Conservation (phyloP, 2,329 filamentous ascomycete species). For the Alternaria hordeiaustralica region DNA sequence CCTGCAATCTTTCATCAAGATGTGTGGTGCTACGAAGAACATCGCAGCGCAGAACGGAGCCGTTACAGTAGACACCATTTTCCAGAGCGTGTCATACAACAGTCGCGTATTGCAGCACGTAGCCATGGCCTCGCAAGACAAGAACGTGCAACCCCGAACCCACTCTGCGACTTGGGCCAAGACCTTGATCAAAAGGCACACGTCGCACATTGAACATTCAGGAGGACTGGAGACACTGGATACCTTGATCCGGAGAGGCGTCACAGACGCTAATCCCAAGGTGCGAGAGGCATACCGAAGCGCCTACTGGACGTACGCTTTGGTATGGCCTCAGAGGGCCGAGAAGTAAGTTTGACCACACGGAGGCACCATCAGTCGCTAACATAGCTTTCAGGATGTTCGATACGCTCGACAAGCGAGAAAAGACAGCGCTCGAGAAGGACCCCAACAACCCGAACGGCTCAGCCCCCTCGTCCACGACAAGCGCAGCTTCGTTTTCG, state of each 20-base stretch:
- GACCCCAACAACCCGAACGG: constrained; percentile 80
- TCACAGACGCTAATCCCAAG: constrained; percentile 87
- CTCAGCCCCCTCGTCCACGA: constrained; percentile 58
- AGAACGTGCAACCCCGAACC: constrained; percentile 85
- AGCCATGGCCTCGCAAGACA: constrained; percentile 82
- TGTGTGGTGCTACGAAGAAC: constrained; percentile 89
- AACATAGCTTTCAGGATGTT: constrained; percentile 67
- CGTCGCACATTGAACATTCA: constrained; percentile 80
- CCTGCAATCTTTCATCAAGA: constrained; percentile 86
- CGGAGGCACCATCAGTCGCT: constrained; percentile 6
- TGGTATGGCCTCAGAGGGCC: constrained; percentile 78
- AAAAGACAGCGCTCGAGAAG: constrained; percentile 80
- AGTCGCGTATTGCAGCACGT: constrained; percentile 85
- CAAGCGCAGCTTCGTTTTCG: constrained; percentile 50
- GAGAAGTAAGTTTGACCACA: constrained; percentile 64
- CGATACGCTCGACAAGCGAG: constrained; percentile 76
- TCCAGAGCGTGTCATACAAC: constrained; percentile 80
- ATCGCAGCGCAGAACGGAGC: constrained; percentile 88
- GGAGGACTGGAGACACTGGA: constrained; percentile 84
- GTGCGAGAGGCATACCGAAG: constrained; percentile 86
- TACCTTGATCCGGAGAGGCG: constrained; percentile 85
- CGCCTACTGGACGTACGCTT: constrained; percentile 84
- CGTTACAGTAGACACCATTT: constrained; percentile 77
- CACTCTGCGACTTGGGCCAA: constrained; percentile 84
- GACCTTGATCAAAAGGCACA: constrained; percentile 82